These are phyloP conservation scores for Russula compacta DNA, from an alignment of 768 basidiomycete species.

Conservation along the genomic window DNA sequence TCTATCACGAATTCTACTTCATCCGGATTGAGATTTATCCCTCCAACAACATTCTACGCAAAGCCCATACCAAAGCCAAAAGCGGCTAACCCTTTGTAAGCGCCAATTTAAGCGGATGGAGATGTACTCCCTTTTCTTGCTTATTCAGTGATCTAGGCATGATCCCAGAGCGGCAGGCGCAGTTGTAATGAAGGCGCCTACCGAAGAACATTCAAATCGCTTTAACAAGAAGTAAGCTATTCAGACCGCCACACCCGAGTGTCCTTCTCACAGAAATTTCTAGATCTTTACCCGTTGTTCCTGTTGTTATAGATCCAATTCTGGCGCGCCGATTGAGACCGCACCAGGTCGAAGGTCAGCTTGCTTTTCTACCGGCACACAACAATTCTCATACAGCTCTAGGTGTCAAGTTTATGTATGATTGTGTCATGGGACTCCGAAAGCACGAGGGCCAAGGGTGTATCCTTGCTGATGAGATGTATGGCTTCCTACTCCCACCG, in stretches of 20 bases:
- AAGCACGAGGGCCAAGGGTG: slow-evolving; percentile 89
- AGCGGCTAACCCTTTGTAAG: slow-evolving; percentile 38
- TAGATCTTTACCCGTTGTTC: slow-evolving; percentile 56
- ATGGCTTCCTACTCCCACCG: slow-evolving; percentile 9
- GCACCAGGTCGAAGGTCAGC: slow-evolving; percentile 79
- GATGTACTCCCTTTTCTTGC: background rate
- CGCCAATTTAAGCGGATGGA: slow-evolving; percentile 7
- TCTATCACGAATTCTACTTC: slow-evolving; percentile 18
- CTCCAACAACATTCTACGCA: slow-evolving; percentile 58
- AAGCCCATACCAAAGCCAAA: slow-evolving; percentile 27
- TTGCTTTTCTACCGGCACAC: background rate
- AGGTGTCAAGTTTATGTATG: slow-evolving; percentile 88
- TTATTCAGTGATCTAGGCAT: slow-evolving; percentile 38
- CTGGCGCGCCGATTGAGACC: slow-evolving; percentile 65
- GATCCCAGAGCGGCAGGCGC: slow-evolving; percentile 71
- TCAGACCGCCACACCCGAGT: background rate
- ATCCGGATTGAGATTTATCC: slow-evolving; percentile 33
- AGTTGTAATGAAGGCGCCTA: slow-evolving; percentile 78
- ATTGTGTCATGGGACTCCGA: slow-evolving; percentile 89
- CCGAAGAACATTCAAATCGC: slow-evolving; percentile 50
- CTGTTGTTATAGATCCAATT: slow-evolving; percentile 89
- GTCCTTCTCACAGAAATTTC: background rate
- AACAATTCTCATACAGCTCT: background rate
- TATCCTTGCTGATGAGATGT: slow-evolving; percentile 98
- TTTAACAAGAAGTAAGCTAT: slow-evolving; percentile 61